phyloP scores from a whole-genome alignment of 208 protist species.

The Pavlovales sp. region DNA sequence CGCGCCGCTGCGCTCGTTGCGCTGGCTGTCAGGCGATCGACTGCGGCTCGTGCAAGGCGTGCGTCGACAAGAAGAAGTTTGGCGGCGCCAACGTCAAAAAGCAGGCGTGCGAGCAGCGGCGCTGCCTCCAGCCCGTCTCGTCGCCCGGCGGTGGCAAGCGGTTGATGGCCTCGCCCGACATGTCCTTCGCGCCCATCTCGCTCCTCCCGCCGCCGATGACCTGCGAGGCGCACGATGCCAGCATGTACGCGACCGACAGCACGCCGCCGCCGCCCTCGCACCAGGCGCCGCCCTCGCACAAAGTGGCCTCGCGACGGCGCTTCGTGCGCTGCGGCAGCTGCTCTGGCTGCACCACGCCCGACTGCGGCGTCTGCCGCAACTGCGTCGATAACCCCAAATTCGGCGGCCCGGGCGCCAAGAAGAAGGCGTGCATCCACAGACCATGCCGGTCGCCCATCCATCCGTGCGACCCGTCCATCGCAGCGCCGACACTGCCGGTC shows the following conservation, averaged over 20 bases:
- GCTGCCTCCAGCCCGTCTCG: not conserved
- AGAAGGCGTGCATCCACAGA: constrained; percentile 11
- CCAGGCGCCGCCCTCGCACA: not conserved
- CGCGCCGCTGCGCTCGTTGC: constrained; percentile 15
- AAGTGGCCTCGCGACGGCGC: not conserved
- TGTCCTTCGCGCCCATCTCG: no score
- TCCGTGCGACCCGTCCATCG: no score
- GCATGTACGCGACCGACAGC: no score
- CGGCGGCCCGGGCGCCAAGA: constrained; percentile 13
- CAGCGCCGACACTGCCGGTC: no score
- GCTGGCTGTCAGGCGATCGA: not conserved
- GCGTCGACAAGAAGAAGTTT: constrained; percentile 8
- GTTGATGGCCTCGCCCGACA: not conserved
- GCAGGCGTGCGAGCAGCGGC: constrained; percentile 14
- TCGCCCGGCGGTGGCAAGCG: no score
- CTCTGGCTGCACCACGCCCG: not conserved
- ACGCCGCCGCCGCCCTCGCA: no score
- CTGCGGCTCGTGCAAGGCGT: not conserved
- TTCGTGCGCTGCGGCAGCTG: not conserved
- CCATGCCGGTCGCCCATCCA: not conserved
- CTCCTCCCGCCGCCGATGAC: not conserved
- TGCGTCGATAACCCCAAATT: constrained; percentile 17
- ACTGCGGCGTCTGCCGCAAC: constrained; percentile 5
- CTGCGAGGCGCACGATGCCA: no score
- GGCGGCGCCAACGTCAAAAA: constrained; percentile 18